A percentile compares a stretch with the other conserved stretches of the same genome.
Conservation (phyloP, 2,329 filamentous ascomycete species). For the Exophiala xenobiotica region DNA sequence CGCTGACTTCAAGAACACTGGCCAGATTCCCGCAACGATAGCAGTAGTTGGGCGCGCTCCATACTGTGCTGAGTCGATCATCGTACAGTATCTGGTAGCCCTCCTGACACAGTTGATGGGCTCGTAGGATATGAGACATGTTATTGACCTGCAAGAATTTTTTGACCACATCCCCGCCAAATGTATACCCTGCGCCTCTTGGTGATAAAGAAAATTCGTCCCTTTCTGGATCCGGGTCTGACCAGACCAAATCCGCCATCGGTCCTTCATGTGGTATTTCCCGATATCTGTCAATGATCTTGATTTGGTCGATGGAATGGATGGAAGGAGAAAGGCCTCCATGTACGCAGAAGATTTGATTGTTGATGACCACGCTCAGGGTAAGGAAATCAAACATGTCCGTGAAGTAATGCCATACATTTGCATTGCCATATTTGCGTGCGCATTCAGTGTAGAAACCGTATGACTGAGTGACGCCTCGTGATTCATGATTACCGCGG, state of each 20-base stretch:
- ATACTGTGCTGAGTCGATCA: constrained; percentile 90
- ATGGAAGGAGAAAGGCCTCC: constrained; percentile 88
- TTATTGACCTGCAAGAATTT: constrained; percentile 97
- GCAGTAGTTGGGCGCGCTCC: constrained; percentile 96
- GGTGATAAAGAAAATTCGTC: constrained; percentile 96
- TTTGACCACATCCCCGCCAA: constrained; percentile 95
- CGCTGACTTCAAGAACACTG: constrained; percentile 92
- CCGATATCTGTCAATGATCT: constrained; percentile 97
- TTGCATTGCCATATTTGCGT: constrained; percentile 96
- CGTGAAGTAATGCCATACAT: constrained; percentile 99
- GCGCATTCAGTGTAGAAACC: constrained; percentile 99
- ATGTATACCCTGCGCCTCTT: constrained; percentile 92
- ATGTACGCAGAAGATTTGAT: constrained; percentile 98
- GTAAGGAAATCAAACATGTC: constrained; percentile 99
- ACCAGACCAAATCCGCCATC: constrained; percentile 99
- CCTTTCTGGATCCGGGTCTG: constrained; percentile 92
- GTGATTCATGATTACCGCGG: constrained; percentile 95
- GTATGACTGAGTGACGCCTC: constrained; percentile 97
- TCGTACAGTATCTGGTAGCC: constrained; percentile 97
- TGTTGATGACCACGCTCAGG: constrained; percentile 93
- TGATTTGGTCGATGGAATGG: constrained; percentile 98
- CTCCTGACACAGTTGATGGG: constrained; percentile 98
- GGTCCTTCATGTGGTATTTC: constrained; percentile 98
- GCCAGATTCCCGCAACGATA: constrained; percentile 97
- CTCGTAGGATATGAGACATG: constrained; percentile 95